These are phyloP conservation scores for Blastobotrys capitulatus DNA, from an alignment of 1,139 yeast species.

Conservation along the genomic window DNA sequence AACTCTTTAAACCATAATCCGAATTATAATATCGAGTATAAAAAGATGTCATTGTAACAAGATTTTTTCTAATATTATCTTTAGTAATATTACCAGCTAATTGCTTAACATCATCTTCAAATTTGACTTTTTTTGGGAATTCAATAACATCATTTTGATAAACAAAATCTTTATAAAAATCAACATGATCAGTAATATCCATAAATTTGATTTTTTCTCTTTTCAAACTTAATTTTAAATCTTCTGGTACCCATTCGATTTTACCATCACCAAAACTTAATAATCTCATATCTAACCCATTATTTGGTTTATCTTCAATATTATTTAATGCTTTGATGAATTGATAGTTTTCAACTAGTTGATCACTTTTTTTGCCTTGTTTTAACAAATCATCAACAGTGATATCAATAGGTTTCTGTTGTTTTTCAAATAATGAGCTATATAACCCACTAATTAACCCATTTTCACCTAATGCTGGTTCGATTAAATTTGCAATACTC, in stretches of 20 bases:
- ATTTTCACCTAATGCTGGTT: background rate
- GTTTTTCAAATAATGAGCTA: background rate
- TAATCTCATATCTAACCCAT: constrained; percentile 19
- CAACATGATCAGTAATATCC: constrained; percentile 55
- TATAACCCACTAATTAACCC: background rate
- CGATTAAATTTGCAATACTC: background rate
- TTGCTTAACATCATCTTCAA: constrained; percentile 38
- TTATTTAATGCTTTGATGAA: background rate
- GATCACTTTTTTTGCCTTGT: background rate
- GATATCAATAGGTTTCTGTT: background rate
- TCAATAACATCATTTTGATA: background rate
- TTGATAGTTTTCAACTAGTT: background rate
- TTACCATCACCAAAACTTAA: constrained; percentile 32
- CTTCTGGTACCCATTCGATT: constrained; percentile 46
- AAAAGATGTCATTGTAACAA: constrained; percentile 63
- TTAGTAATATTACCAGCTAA: constrained; percentile 42
- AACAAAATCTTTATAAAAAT: constrained; percentile 18
- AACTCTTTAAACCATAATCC: constrained; percentile 61
- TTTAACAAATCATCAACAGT: background rate
- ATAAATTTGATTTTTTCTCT: constrained; percentile 56
- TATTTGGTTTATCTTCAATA: background rate
- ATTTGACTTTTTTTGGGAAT: constrained; percentile 49
- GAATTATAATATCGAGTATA: constrained; percentile 79
- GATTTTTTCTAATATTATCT: constrained; percentile 45
- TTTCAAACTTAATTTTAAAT: constrained; percentile 50